phyloP scores from a whole-genome alignment of 2,329 filamentous ascomycete species.

The Aspergillus unguis region DNA sequence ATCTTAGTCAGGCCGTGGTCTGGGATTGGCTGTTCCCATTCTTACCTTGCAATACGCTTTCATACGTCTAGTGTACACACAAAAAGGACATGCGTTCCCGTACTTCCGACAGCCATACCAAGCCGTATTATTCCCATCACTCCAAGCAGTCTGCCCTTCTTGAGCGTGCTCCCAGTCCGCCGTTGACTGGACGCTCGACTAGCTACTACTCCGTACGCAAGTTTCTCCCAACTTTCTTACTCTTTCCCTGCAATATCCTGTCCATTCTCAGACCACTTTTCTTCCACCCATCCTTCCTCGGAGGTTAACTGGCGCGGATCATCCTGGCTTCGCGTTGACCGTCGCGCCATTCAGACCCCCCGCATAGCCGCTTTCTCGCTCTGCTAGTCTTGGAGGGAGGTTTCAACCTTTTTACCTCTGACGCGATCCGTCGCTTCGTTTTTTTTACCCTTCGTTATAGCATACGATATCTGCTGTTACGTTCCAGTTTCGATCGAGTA shows the following conservation, averaged over 20 bases:
- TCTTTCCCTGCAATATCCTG: not conserved
- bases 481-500: slow-evolving; percentile 5
- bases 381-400: slow-evolving; percentile 2
- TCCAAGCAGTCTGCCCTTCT: too few relatives aligned
- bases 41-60: not conserved
- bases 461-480: not conserved
- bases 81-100: not conserved
- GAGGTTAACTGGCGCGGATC: slow-evolving; percentile 26
- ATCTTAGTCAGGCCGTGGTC: slow-evolving; percentile 4
- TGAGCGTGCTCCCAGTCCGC: too few relatives aligned
- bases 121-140: too few relatives aligned
- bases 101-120: not conserved
- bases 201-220: too few relatives aligned
- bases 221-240: not conserved
- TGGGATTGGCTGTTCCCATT: not conserved
- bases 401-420: slow-evolving; percentile 13
- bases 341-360: slow-evolving; percentile 23
- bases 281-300: slow-evolving; percentile 14
- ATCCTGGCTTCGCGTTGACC: slow-evolving; percentile 25
- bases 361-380: slow-evolving; percentile 23
- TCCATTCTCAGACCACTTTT: not conserved
- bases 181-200: too few relatives aligned
- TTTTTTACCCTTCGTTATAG: slow-evolving; percentile 7
- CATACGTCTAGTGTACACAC: not conserved
- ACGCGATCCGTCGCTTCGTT: slow-evolving; percentile 14